Percentiles rank a stretch among this genome's conserved stretches.
Evolutionary conservation across 805 yeast genomes (phyloP).

Genomic region (Candida krabiensis): DNA sequence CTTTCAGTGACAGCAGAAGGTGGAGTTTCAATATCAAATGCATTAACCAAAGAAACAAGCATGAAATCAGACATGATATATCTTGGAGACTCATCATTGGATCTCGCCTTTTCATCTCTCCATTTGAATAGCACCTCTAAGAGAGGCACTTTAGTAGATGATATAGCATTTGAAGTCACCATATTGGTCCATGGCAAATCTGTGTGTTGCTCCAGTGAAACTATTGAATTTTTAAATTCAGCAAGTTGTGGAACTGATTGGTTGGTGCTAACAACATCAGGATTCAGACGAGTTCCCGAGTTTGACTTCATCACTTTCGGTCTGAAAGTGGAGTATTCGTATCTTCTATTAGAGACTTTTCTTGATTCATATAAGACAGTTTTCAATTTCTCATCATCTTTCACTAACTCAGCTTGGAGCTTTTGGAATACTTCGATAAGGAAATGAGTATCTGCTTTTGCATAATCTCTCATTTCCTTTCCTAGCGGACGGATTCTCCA

Average conservation of each 20-base stretch:
- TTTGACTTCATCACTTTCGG: conserved; percentile 29
- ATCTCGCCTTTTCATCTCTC: conserved; percentile 79
- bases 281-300: conserved; percentile 14
- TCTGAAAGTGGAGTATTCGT: conserved; percentile 74
- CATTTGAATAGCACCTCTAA: conserved; percentile 68
- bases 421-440: conserved; percentile 76
- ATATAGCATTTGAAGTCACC: conserved; percentile 64
- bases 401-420: conserved; percentile 61
- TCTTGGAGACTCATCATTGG: conserved; percentile 79
- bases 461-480: conserved; percentile 75
- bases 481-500: conserved; percentile 92
- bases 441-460: conserved; percentile 94
- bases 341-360: conserved; percentile 74
- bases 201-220: conserved; percentile 48
- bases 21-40: conserved; percentile 33
- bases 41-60: conserved; percentile 53
- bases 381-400: conserved; percentile 43
- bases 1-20: conserved; percentile 55
- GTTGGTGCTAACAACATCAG: conserved; percentile 29
- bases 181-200: conserved; percentile 69
- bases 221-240: conserved; percentile 29
- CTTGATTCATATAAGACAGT: conserved; percentile 73
- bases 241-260: conserved; percentile 29
- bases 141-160: conserved; percentile 50
- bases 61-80: conserved; percentile 82